Conservation (phyloP, 208 protist genomes). For the Trypanosoma rangeli region DNA sequence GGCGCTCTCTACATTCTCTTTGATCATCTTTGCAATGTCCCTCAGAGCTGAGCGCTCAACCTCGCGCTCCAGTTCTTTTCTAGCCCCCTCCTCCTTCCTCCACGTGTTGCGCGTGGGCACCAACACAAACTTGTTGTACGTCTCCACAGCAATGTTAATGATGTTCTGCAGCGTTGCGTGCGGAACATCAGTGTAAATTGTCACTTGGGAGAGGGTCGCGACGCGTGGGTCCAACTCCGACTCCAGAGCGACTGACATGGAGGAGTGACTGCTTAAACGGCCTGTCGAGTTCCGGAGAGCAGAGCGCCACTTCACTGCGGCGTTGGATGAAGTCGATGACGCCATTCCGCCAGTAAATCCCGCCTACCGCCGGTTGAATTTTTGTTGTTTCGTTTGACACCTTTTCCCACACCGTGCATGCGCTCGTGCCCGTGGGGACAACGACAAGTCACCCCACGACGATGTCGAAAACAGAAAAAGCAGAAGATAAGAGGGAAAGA, state of each 20-base stretch:
- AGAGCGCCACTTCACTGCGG: conserved; percentile 29
- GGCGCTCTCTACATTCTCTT: conserved; percentile 45
- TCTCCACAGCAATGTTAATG: conserved; percentile 59
- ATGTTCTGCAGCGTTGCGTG: conserved; percentile 55
- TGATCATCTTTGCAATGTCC: conserved; percentile 69
- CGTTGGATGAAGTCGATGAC: background rate
- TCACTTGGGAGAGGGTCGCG: conserved; percentile 36
- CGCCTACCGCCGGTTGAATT: no score
- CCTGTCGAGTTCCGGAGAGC: conserved; percentile 11
- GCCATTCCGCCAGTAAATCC: background rate
- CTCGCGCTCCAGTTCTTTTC: conserved; percentile 72
- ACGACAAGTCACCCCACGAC: no score
- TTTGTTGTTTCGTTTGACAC: no score
- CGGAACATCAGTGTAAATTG: conserved; percentile 63
- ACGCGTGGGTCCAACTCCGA: conserved; percentile 68
- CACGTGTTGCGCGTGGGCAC: conserved; percentile 78
- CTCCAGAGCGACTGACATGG: conserved; percentile 20
- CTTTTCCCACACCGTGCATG: no score
- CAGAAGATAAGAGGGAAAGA: no score
- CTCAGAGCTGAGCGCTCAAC: conserved; percentile 68
- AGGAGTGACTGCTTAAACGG: conserved; percentile 15
- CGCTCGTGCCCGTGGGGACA: no score
- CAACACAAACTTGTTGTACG: conserved; percentile 74
- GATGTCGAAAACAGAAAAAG: no score
- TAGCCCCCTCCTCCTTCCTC: conserved; percentile 79